Percentiles rank a stretch among this genome's conserved stretches.
phyloP scores from a whole-genome alignment of 495 filamentous ascomycete genomes.

The Tuber microsphaerosporum region DNA sequence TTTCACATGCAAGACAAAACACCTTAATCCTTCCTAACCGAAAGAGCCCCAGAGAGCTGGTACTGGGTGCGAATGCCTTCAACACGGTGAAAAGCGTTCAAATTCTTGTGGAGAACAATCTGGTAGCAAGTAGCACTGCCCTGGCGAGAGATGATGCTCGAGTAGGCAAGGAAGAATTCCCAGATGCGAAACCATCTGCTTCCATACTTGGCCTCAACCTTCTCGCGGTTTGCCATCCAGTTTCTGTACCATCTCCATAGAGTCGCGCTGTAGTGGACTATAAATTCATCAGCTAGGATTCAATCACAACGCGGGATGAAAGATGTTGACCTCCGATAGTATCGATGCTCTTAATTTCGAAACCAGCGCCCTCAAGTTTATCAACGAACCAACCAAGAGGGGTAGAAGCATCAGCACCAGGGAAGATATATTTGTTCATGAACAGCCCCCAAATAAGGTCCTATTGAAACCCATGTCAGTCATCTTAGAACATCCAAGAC shows the following conservation, averaged over 20 bases:
- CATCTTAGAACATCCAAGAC: constrained; percentile 42
- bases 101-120: constrained; percentile 91
- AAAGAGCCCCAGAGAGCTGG: constrained; percentile 64
- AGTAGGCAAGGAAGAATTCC: constrained; percentile 94
- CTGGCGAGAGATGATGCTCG: constrained; percentile 89
- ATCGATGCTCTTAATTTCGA: constrained; percentile 58
- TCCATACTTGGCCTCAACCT: constrained; percentile 92
- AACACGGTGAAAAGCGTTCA: constrained; percentile 90
- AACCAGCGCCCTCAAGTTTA: constrained; percentile 66
- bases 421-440: constrained; percentile 92
- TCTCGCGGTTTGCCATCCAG: constrained; percentile 93
- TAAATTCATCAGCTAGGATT: constrained; percentile 65
- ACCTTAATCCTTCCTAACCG: constrained; percentile 30
- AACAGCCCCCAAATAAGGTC: constrained; percentile 54
- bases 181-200: constrained; percentile 97
- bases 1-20: neutral
- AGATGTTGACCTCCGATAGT: constrained; percentile 28
- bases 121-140: constrained; percentile 93
- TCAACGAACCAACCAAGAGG: constrained; percentile 67
- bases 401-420: constrained; percentile 76
- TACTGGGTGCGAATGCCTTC: constrained; percentile 76
- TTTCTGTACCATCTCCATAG: constrained; percentile 99
- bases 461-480: constrained; percentile 13
- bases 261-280: constrained; percentile 95
- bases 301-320: neutral